Evolutionary conservation across 495 filamentous ascomycete species (phyloP), one percentile per base, ranked within the genome.

Genomic region (Barbatosphaeria neglecta): DNA sequence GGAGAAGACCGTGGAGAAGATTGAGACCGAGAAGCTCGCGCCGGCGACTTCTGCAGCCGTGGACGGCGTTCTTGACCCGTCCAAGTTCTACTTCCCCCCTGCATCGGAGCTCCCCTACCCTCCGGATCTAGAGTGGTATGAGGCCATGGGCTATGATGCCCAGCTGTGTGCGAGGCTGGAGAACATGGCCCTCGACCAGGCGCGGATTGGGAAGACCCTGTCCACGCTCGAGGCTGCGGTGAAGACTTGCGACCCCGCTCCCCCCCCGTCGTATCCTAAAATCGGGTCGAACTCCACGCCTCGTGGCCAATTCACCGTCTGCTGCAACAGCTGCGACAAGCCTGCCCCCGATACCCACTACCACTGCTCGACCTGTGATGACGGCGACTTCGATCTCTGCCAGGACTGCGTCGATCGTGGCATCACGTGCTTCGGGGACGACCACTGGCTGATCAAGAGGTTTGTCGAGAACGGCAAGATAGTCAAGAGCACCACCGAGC

Each of bases 311-410:
- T 72, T 73, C 41, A 66, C 71, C n/a, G 88, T 98, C 43, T 95
- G 84, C 70, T 99, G 92, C 77, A 95, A 99, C 67, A 75, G 79
- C 56, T 99, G 92, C 58, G 79, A 90, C 45, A 65, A 65, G 19
- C 74, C 80, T 27, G 87, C 96, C 54, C 72, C 80, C 27, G 80
- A 87, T 52, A 77, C 76, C 19, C 92, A 99, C 58, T 99, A 86
- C 62, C 92, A 99, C 66, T 99, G 92, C 70, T 83, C 85, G 55
- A 84, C 80, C 45, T 99, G 93, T 63, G 86, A 95, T 50, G 72
- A 82, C 44, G 92, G 92, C 23, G 93, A 99, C 63, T 99, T 87
- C 57, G 92, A 99, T 56, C 78, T 99, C 42, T 99, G 92, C 68
- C 75, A 77, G 45, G 60, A 69, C 23, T 99, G 92, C 61, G 78